Percentiles rank a stretch among this genome's conserved stretches.
Conservation (phyloP, 1,284 basidiomycete genomes). For the Leccinum solheimii region DNA sequence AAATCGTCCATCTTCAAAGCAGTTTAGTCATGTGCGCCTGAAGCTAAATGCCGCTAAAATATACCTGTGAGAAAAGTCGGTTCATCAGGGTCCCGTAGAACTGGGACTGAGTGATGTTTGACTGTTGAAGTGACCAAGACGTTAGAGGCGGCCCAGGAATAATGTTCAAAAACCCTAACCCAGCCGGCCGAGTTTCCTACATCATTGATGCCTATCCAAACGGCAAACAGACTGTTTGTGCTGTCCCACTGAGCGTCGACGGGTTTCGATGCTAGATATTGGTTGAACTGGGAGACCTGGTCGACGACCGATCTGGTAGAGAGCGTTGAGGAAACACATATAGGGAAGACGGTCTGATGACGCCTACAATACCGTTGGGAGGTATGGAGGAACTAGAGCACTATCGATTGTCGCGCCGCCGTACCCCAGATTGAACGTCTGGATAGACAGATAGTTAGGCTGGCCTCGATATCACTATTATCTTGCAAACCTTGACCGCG, state of each 20-base stretch:
- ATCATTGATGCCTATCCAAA: conserved; percentile 71
- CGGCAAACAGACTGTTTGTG: conserved; percentile 42
- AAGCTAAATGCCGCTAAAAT: conserved; percentile 22
- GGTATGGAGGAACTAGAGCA: conserved; percentile 56
- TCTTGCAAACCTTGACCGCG: conserved; percentile 43
- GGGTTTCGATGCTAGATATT: conserved; percentile 52
- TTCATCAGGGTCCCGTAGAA: conserved; percentile 56
- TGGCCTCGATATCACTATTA: neutral
- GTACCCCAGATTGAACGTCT: conserved; percentile 62
- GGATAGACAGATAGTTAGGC: neutral
- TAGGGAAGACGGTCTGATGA: neutral
- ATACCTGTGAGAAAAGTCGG: conserved; percentile 57
- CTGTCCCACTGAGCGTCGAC: conserved; percentile 47
- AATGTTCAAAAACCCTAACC: conserved; percentile 38
- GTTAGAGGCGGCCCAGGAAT: neutral
- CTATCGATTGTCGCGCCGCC: conserved; percentile 65
- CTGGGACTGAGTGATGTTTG: conserved; percentile 45
- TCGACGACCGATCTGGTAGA: conserved; percentile 52
- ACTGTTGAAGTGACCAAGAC: conserved; percentile 34
- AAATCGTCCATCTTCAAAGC: conserved; percentile 50
- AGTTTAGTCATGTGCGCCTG: conserved; percentile 52
- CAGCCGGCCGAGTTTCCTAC: conserved; percentile 54
- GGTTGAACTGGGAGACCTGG: conserved; percentile 58
- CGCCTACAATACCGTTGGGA: conserved; percentile 44
- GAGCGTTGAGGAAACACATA: neutral